Conservation (phyloP, 768 basidiomycete genomes). For the Hygrocybe coccinea region DNA sequence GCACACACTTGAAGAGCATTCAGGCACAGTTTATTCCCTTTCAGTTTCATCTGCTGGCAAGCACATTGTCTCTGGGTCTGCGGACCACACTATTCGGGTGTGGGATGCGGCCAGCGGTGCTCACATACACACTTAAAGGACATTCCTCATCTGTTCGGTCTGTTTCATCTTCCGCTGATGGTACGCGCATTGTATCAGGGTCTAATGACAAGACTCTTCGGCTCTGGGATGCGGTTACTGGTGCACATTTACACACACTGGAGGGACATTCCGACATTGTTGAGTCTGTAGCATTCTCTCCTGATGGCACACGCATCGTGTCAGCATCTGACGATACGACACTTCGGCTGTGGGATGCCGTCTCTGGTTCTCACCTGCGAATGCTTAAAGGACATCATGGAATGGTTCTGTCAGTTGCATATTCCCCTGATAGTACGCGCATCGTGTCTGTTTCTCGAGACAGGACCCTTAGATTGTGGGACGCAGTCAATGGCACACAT, state of each 20-base stretch:
- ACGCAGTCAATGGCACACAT: neutral
- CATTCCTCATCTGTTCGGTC: neutral
- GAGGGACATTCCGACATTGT: neutral
- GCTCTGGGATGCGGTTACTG: neutral
- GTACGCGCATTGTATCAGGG: constrained; percentile 1
- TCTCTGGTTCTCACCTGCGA: neutral
- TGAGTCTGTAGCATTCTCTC: neutral
- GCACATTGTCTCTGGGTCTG: neutral
- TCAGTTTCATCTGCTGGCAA: neutral
- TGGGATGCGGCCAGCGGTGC: neutral
- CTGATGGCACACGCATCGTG: neutral
- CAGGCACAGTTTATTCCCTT: neutral
- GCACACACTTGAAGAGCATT: neutral
- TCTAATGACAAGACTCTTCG: neutral
- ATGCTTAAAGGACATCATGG: neutral
- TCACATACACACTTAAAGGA: neutral
- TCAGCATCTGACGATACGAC: neutral
- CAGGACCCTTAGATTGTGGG: neutral
- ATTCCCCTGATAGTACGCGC: constrained; percentile 21
- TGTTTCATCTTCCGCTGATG: constrained; percentile 5
- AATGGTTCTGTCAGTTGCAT: constrained; percentile 10
- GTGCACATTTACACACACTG: neutral
- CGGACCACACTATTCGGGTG: neutral
- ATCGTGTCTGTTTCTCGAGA: constrained; percentile 19
- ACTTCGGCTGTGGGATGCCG: constrained; percentile 4